A percentile compares a stretch with the other conserved stretches of the same genome.
phyloP scores from a whole-genome alignment of 2,329 filamentous ascomycete genomes.

The Botrytis paeoniae region DNA sequence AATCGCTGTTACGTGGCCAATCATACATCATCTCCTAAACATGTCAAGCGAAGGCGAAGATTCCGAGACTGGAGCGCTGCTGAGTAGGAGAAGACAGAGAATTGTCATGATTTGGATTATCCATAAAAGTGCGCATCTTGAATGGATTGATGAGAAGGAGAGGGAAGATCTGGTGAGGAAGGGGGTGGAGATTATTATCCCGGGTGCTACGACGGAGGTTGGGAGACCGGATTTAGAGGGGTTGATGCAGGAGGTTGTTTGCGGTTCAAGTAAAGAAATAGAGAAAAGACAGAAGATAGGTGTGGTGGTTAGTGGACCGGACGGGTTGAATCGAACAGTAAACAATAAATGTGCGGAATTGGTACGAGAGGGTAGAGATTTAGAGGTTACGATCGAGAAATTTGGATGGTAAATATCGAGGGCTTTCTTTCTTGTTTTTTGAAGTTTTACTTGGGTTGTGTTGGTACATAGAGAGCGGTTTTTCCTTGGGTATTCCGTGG shows the following conservation, averaged over 20 bases:
- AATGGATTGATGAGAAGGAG: constrained; percentile 52
- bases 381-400: constrained; percentile 60
- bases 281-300: constrained; percentile 41
- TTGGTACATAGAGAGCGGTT: not conserved
- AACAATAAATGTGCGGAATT: constrained; percentile 55
- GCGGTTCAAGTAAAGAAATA: not conserved
- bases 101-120: constrained; percentile 59
- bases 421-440: not conserved
- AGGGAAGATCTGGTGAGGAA: constrained; percentile 48
- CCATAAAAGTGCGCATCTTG: constrained; percentile 49
- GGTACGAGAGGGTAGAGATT: constrained; percentile 46
- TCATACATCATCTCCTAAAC: constrained; percentile 50
- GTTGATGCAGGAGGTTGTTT: constrained; percentile 43
- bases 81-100: constrained; percentile 31
- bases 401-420: constrained; percentile 57
- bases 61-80: constrained; percentile 23
- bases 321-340: constrained; percentile 58
- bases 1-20: constrained; percentile 61
- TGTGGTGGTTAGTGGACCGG: constrained; percentile 60
- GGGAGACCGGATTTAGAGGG: constrained; percentile 52
- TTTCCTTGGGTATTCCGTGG: not conserved
- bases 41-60: constrained; percentile 25
- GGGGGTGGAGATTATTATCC: constrained; percentile 52
- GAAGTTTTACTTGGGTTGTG: not conserved
- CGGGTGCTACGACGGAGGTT: constrained; percentile 51